Conservation (phyloP, 306 rosid genomes). For the Biancaea sappan region DNA sequence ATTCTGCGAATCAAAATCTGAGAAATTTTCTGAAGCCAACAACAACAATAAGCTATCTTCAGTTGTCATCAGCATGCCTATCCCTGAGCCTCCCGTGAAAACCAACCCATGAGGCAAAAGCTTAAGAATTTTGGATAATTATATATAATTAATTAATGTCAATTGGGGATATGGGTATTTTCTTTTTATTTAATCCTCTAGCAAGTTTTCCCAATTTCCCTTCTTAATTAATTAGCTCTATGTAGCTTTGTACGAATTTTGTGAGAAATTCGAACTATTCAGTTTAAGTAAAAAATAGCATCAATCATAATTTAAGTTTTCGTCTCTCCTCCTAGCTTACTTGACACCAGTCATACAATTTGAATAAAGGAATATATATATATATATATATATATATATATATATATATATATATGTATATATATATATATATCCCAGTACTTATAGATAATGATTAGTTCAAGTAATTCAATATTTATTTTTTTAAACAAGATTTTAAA, state of each 20-base stretch:
- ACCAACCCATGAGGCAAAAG: constrained; percentile 28
- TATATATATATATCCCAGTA: no score
- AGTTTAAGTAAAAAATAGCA: constrained; percentile 22
- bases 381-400: no score
- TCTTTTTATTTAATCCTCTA: background rate
- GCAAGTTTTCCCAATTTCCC: no score
- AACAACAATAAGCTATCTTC: constrained; percentile 15
- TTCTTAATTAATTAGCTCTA: background rate
- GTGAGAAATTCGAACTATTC: constrained; percentile 41
- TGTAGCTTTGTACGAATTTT: constrained; percentile 37
- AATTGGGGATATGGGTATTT: background rate
- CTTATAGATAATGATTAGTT: no score
- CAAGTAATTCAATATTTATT: no score
- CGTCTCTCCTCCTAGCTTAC: background rate
- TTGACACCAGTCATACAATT: background rate
- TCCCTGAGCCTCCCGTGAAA: constrained; percentile 32
- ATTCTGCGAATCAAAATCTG: constrained; percentile 6
- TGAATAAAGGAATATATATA: no score
- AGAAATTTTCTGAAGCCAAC: constrained; percentile 23
- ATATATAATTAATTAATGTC: background rate
- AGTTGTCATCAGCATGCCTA: constrained; percentile 42
- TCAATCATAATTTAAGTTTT: constrained; percentile 25
- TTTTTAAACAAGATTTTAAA: no score
- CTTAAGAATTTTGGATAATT: constrained; percentile 17
- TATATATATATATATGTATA: no score